Evolutionary conservation across 1,284 basidiomycete species (phyloP), one percentile per base, ranked within the genome.

Genomic region (Ustilago crameri): DNA sequence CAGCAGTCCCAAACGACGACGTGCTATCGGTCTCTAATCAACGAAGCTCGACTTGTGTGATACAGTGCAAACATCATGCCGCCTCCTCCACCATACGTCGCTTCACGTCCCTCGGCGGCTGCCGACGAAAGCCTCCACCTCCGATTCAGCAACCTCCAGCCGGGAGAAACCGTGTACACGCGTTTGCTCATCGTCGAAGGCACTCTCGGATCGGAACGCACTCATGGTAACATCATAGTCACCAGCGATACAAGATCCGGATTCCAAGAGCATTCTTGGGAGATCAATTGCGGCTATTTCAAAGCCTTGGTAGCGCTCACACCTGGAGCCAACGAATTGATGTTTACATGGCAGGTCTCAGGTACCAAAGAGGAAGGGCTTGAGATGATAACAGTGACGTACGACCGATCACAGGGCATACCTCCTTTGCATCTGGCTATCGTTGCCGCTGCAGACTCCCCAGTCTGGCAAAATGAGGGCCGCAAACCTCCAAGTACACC

Each of bases 1-100:
- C 15, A 67, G 62, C 63, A 74, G 69, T 44, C 77, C 77, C 2
- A 76, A 69, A 37, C 67, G 74, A 17, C 56, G 75, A 34, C 53
- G 61, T 9, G 66, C 71, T 9, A 69, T 74, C 41, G 71, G 65
- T n/a, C 59, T 73, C 10, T 69, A 37, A 53, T 17, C 24, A 26
- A 3, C 45, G 38, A 8, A n/a, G n/a, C n/a, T n/a, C n/a, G n/a
- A n/a, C n/a, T n/a, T n/a, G n/a, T n/a, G n/a, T n/a, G n/a, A n/a
- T n/a, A n/a, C n/a, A n/a, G n/a, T n/a, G n/a, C n/a, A n/a, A n/a
- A n/a, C n/a, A n/a, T n/a, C n/a, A 34, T 58, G 7, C 41, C 55
- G 7, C 48, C 55, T 20, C 38, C 38, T n/a, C 47, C 47, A 26
- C 35, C 47, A 9, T n/a, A n/a, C n/a, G 40, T 49, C 9, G 35